Evolutionary conservation across 148 eudicot species (phyloP).

Genomic region (Pouteria glomerata): DNA sequence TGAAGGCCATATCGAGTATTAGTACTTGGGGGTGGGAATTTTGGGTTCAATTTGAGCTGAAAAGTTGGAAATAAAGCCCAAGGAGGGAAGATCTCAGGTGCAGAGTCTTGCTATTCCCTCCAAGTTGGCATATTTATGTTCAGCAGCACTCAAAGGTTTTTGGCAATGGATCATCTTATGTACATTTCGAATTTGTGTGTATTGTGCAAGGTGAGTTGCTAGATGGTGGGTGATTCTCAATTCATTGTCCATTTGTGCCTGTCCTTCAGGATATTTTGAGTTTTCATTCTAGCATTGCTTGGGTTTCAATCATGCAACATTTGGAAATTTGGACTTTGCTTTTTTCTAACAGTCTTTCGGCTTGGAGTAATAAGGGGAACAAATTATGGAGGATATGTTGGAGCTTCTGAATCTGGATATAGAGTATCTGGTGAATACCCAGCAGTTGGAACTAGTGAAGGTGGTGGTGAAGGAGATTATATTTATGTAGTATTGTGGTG

Average conservation of each 20-base stretch:
- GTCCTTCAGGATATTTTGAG: neutral
- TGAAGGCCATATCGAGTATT: constrained; percentile 27
- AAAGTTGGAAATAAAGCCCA: constrained; percentile 28
- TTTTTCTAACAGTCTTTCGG: constrained; percentile 18
- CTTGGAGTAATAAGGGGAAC: constrained; percentile 1
- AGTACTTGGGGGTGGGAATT: constrained; percentile 21
- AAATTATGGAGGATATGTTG: neutral
- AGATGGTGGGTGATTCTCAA: constrained; percentile 37
- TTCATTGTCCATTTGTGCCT: constrained; percentile 31
- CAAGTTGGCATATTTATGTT: constrained; percentile 19
- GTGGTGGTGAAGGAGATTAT: neutral
- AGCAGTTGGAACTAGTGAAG: neutral
- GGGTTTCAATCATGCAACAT: constrained; percentile 8
- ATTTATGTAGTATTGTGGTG: neutral
- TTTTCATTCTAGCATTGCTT: constrained; percentile 7
- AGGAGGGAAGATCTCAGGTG: constrained; percentile 23
- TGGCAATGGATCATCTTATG: constrained; percentile 25
- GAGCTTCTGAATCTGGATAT: constrained; percentile 3
- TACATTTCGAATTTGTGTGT: constrained; percentile 28
- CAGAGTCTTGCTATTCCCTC: constrained; percentile 11
- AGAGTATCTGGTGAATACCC: neutral
- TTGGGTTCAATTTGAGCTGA: constrained; percentile 25
- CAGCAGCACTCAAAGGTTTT: constrained; percentile 19
- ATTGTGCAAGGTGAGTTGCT: constrained; percentile 33
- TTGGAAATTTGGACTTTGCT: constrained; percentile 28